Percentiles rank a stretch among this genome's conserved stretches.
Conservation (phyloP, 2,329 filamentous ascomycete species). For the Fusarium bactridioides region DNA sequence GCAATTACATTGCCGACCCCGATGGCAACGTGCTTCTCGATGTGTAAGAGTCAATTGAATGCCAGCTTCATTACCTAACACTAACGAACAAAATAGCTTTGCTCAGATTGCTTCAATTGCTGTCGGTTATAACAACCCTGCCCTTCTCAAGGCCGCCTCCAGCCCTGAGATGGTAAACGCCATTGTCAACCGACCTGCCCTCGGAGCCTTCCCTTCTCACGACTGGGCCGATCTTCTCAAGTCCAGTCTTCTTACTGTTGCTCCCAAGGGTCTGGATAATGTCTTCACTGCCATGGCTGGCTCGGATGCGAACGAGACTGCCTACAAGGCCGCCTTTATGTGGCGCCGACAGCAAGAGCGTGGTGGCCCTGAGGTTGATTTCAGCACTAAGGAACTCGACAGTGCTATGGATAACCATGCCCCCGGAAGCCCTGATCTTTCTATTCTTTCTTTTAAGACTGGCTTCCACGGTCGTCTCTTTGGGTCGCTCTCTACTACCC, state of each 20-base stretch:
- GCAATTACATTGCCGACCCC: slow-evolving; percentile 82
- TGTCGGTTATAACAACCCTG: slow-evolving; percentile 90
- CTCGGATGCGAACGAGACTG: slow-evolving; percentile 92
- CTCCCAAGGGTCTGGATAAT: slow-evolving; percentile 83
- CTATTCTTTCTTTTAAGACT: slow-evolving; percentile 87
- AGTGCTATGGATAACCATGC: slow-evolving; percentile 81
- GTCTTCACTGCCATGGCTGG: slow-evolving; percentile 91
- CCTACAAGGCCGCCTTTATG: slow-evolving; percentile 97
- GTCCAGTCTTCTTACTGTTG: slow-evolving; percentile 81
- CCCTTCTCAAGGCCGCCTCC: slow-evolving; percentile 72
- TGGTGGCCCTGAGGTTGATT: slow-evolving; percentile 78
- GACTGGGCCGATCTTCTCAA: slow-evolving; percentile 85
- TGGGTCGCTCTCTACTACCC: slow-evolving; percentile 85
- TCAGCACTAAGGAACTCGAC: slow-evolving; percentile 77
- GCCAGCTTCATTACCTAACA: background rate
- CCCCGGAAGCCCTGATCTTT: slow-evolving; percentile 78
- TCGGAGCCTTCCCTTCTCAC: slow-evolving; percentile 88
- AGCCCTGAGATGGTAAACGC: slow-evolving; percentile 81
- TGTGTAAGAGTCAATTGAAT: slow-evolving; percentile 58
- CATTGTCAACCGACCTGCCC: slow-evolving; percentile 86
- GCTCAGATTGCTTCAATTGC: slow-evolving; percentile 94
- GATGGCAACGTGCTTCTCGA: slow-evolving; percentile 78
- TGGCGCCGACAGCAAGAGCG: slow-evolving; percentile 84
- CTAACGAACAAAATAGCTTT: slow-evolving; percentile 61
- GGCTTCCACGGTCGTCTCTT: slow-evolving; percentile 93